Base-by-base conservation (phyloP, 148 eudicot genomes). In the Diospyros lotus region DNA sequence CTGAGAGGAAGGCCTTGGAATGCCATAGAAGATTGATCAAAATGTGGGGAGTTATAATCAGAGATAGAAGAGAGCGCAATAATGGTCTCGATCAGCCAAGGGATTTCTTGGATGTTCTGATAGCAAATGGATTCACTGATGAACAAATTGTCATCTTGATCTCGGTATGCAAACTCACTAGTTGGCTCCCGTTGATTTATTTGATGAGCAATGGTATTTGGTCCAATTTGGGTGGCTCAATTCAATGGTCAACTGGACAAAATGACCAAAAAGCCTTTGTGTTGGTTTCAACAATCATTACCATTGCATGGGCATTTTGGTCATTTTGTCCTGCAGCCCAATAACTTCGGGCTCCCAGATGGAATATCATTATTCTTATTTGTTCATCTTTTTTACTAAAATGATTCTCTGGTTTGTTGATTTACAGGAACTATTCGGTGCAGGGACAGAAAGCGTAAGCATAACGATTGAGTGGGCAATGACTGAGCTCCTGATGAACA, bases 71-170 rank as follows among this genome's bases (percentile, higher is more conserved):
- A 73, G 68, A 39, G 5, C 28, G 42, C 0, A 28, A 3, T 10
- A 17, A 1, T 0, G 52, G 44, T 7, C 6, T 5, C 50, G 1
- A 51, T 4, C 42, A 2, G 6, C 1, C 18, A 13, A 12, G 4
- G 48, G 76, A 73, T 38, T 73, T 73, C 14, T 11, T 39, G 43
- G 58, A 62, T 48, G 50, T 41, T 14, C 55, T 73, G 52, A 52
- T 73, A 18, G 58, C 38, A 14, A 61, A 38, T 41, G 67, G 38
- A 13, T 50, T 73, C n/a, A 62, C 58, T 7, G 45, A 73, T 40
- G 68, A 73, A 9, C 52, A 73, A 40, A 73, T 73, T 4, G 62
- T 61, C 42, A 13, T 39, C 53, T 11, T 73, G 67, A 61, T 73
- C 6, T 9, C 28, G 68, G 76, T 73, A 45, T 61, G 18, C 13